A percentile compares a stretch with the other conserved stretches of the same genome.
These are phyloP conservation scores for Blastomyces parvus DNA, from an alignment of 2,329 filamentous ascomycete species.

Conservation along the genomic window DNA sequence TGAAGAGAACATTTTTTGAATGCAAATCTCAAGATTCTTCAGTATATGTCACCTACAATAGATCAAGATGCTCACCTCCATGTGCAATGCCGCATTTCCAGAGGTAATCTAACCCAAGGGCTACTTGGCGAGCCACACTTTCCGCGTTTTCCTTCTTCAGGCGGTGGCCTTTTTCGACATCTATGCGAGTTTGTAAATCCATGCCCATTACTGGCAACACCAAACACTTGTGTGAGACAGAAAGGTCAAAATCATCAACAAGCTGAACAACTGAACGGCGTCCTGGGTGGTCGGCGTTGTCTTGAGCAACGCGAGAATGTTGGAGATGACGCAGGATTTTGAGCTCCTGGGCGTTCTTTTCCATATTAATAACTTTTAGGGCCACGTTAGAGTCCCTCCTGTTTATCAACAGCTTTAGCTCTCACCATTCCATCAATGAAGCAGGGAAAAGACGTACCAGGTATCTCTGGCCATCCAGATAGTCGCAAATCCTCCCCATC, in stretches of 20 bases:
- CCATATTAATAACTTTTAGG: neutral
- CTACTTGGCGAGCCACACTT: neutral
- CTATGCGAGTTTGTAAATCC: neutral
- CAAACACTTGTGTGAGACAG: neutral
- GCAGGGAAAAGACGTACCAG: neutral
- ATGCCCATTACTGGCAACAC: neutral
- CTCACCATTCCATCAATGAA: neutral
- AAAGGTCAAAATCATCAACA: neutral
- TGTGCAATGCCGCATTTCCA: constrained; percentile 2
- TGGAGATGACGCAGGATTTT: neutral
- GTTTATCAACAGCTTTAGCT: neutral
- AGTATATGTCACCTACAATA: too few species aligned
- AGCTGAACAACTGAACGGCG: neutral
- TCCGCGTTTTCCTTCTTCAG: neutral
- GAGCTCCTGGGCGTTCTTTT: neutral
- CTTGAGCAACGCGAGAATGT: neutral
- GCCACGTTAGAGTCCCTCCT: neutral
- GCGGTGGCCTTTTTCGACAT: neutral
- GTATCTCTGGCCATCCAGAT: neutral
- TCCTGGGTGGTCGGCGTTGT: neutral
- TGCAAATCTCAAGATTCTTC: neutral
- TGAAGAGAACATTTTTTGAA: neutral
- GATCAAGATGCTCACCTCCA: neutral
- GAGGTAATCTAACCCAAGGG: neutral
- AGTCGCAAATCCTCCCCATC: neutral